Evolutionary conservation across 805 yeast species (phyloP).

Genomic region (Aciculoconidium aculeatum): DNA sequence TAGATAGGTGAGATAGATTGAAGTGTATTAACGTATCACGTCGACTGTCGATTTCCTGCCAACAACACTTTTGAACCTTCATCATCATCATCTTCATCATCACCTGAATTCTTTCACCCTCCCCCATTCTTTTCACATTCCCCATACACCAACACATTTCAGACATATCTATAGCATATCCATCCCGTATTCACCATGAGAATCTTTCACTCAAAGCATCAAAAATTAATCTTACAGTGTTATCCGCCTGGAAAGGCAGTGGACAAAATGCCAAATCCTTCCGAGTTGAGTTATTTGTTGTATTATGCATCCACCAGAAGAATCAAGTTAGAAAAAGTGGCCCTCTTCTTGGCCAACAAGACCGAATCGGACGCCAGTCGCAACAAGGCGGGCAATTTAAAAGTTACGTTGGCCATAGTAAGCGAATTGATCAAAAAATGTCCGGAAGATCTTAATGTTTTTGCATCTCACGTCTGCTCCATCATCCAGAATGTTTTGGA

Average conservation of each 20-base stretch:
- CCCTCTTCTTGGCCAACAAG: slow-evolving; percentile 57
- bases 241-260: slow-evolving; percentile 84
- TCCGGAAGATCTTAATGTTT: slow-evolving; percentile 75
- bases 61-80: no score
- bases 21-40: no score
- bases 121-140: no score
- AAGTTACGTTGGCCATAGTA: slow-evolving; percentile 72
- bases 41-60: no score
- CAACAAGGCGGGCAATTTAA: slow-evolving; percentile 69
- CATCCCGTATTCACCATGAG: slow-evolving; percentile 21
- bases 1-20: no score
- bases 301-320: slow-evolving; percentile 89
- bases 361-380: slow-evolving; percentile 56
- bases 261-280: slow-evolving; percentile 88
- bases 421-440: slow-evolving; percentile 68
- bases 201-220: slow-evolving; percentile 71
- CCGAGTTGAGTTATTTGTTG: slow-evolving; percentile 80
- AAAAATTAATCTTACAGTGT: slow-evolving; percentile 82
- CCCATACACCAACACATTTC: no score
- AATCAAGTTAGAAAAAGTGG: slow-evolving; percentile 83
- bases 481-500: slow-evolving; percentile 49
- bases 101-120: no score
- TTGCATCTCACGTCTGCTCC: slow-evolving; percentile 62
- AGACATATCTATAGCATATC: no score
- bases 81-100: no score